Conservation (phyloP, 1,139 yeast species). For the Pichia sp. region DNA sequence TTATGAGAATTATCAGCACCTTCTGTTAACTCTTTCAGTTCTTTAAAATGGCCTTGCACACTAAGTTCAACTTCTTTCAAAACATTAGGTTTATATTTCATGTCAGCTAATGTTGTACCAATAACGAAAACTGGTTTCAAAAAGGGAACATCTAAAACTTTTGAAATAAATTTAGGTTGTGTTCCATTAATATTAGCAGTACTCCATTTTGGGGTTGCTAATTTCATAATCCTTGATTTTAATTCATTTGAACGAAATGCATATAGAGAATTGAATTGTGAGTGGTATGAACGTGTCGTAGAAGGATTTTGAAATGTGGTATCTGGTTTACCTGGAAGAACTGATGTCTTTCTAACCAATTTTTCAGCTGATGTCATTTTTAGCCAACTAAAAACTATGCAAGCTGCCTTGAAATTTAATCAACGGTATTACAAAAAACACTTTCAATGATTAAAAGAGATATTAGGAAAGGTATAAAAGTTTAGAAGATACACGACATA, state of each 20-base stretch:
- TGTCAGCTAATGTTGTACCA: constrained; percentile 82
- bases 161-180: constrained; percentile 40
- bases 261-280: constrained; percentile 73
- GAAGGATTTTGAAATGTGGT: constrained; percentile 15
- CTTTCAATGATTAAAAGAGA: no score
- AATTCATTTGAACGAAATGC: constrained; percentile 53
- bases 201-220: constrained; percentile 46
- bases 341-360: constrained; percentile 2
- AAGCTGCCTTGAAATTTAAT: no score
- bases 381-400: no score
- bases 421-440: no score
- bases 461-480: no score
- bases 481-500: no score
- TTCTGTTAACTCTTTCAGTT: constrained; percentile 14
- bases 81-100: constrained; percentile 79
- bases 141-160: constrained; percentile 69
- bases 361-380: constrained; percentile 4
- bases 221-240: constrained; percentile 47
- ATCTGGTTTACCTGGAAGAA: constrained; percentile 1
- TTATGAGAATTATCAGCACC: constrained; percentile 13
- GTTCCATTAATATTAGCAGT: constrained; percentile 40
- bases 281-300: constrained; percentile 43
- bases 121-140: constrained; percentile 79
- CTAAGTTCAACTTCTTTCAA: constrained; percentile 70
- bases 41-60: constrained; percentile 46